Percentiles rank a stretch among this genome's conserved stretches.
phyloP scores from a whole-genome alignment of 1,139 yeast species.

The Saccharomycopsis crataegensis region DNA sequence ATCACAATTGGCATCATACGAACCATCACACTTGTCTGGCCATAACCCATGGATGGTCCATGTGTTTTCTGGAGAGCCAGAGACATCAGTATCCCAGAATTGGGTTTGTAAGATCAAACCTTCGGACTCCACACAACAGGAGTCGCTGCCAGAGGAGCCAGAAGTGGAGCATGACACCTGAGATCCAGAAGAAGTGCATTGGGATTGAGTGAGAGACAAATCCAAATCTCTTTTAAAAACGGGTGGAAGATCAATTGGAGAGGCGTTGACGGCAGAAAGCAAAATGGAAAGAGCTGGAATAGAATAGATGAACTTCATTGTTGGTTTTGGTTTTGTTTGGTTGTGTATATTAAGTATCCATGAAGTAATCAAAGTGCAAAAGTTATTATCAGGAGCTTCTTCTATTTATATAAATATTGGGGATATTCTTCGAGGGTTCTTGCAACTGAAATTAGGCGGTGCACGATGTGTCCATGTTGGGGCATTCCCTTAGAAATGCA shows the following conservation, averaged over 20 bases:
- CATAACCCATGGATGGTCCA: slow-evolving; percentile 84
- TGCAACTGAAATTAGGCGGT: no score
- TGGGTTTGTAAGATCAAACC: slow-evolving; percentile 84
- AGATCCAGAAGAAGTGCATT: slow-evolving; percentile 6
- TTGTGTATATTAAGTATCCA: no score
- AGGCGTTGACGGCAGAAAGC: slow-evolving; percentile 4
- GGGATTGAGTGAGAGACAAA: slow-evolving; percentile 5
- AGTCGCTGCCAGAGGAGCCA: slow-evolving; percentile 24
- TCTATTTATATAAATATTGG: background rate
- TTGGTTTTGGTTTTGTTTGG: no score
- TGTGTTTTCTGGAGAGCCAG: slow-evolving; percentile 66
- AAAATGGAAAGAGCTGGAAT: slow-evolving; percentile 13
- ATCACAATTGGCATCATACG: slow-evolving; percentile 72
- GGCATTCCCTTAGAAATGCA: no score
- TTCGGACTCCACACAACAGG: slow-evolving; percentile 79
- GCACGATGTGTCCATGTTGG: no score
- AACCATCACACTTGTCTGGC: slow-evolving; percentile 78
- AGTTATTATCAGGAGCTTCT: background rate
- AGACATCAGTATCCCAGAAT: slow-evolving; percentile 88
- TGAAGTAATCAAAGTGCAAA: no score
- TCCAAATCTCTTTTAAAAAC: slow-evolving; percentile 16
- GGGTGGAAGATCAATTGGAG: slow-evolving; percentile 9
- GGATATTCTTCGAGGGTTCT: background rate
- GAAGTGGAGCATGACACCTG: slow-evolving; percentile 7
- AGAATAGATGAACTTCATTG: slow-evolving; percentile 5